Base-by-base conservation (phyloP, 106 monocot genomes). In the Platanthera guangdongensis region DNA sequence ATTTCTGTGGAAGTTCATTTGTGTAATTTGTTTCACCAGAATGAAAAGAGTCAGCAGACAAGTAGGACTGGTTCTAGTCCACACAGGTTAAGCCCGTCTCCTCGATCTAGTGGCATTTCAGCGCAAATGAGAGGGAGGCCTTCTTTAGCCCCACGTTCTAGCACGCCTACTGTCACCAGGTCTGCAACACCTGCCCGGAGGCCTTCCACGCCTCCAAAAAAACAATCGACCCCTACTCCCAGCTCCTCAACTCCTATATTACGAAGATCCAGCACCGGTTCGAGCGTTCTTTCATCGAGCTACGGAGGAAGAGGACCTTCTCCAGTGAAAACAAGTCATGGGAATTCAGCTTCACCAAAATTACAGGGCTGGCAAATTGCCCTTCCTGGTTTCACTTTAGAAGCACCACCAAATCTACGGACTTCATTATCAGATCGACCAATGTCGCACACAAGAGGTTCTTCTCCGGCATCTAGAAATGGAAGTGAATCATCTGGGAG, bases 51-150 rank as follows among this genome's bases (percentile, higher is more conserved):
- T 78, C 81, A 81, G 1, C 86, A 80, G 73, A 77, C 81, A 51
- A 80, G 77, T 76, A 86, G 91, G 78, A 88, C 83, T 83, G 92
- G 94, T 84, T 84, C 87, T 21, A 99, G 99, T 75, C 92, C 92
- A 59, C 77, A 51, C 62, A 83, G 90, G 15, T 74, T 86, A 57
- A 99, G 91, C 51, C 82, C 94, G 76, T 97, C 96, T 52, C 87
- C 96, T 67, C 82, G 87, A 78, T 87, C 85, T 69, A 81, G 78
- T 72, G 80, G 32, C 75, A 81, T 53, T 76, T 62, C 47, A 49
- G 47, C 51, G 68, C 85, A 84, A 63, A 78, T 76, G 47, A 91
- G 83, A 85, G 82, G 81, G 67, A 84, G 84, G 55, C 30, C 90
- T 59, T 89, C 90, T 85, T 87, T 85, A 75, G 83, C 83, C 73